A percentile compares a stretch with the other conserved stretches of the same genome.
These are phyloP conservation scores for Lactarius sp. DNA, from an alignment of 768 basidiomycete genomes.

Conservation along the genomic window DNA sequence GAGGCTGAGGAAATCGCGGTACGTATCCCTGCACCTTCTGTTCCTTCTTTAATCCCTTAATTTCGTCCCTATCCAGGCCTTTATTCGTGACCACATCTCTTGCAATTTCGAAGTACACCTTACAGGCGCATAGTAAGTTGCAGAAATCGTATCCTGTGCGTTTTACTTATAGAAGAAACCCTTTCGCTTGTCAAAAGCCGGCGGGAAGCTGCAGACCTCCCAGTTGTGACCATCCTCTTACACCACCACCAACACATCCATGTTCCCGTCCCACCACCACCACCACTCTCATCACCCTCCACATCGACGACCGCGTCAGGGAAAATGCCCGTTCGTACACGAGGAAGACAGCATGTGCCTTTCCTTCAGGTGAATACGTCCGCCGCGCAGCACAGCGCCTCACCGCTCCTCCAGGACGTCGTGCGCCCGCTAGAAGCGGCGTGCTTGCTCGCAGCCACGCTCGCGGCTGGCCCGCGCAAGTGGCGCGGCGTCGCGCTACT, in stretches of 20 bases:
- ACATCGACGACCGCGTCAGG: not conserved
- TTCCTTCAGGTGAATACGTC: conserved; percentile 26
- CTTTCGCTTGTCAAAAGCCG: conserved; percentile 37
- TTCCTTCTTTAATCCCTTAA: not conserved
- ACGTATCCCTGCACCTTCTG: conserved; percentile 20
- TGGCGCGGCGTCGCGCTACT: conserved; percentile 54
- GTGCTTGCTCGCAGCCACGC: conserved; percentile 42
- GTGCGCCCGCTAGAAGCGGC: conserved; percentile 40
- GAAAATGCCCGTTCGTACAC: conserved; percentile 5
- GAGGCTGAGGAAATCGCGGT: conserved; percentile 48
- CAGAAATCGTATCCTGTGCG: not conserved
- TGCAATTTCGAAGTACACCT: conserved; percentile 45
- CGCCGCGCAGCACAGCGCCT: conserved; percentile 11
- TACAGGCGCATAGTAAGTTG: conserved; percentile 55
- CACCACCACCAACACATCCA: conserved; percentile 44
- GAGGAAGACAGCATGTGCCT: conserved; percentile 25
- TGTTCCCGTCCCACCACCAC: conserved; percentile 38
- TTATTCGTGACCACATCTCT: conserved; percentile 44
- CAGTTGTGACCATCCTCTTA: conserved; percentile 42
- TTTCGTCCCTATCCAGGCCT: conserved; percentile 36
- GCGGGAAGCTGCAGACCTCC: conserved; percentile 36
- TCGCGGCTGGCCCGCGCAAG: conserved; percentile 32
- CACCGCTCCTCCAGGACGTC: conserved; percentile 37
- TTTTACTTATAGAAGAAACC: not conserved
- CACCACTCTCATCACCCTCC: not conserved